phyloP scores from a whole-genome alignment of 306 rosid species.

The Cercis canadensis region DNA sequence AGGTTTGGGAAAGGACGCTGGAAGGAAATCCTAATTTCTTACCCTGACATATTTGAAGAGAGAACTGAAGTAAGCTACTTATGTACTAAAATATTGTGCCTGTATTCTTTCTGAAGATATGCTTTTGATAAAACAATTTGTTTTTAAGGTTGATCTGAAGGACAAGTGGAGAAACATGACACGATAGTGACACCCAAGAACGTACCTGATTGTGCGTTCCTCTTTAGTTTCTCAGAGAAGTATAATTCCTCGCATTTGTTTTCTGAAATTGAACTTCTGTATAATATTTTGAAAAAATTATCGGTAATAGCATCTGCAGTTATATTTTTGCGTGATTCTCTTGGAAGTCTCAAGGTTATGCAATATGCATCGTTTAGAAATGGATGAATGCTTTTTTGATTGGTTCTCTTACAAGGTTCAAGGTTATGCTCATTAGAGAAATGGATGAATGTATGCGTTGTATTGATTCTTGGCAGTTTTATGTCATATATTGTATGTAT shows the following conservation, averaged over 20 bases:
- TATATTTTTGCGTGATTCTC: slow-evolving; percentile 27
- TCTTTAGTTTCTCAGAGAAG: slow-evolving; percentile 23
- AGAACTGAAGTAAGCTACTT: slow-evolving; percentile 70
- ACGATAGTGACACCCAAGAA: slow-evolving; percentile 25
- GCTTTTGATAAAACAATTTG: slow-evolving; percentile 7
- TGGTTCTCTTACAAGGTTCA: too few relatives aligned
- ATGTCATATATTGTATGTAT: too few relatives aligned
- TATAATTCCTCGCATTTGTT: slow-evolving; percentile 16
- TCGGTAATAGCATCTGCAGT: background rate
- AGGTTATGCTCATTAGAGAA: too few relatives aligned
- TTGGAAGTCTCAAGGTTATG: background rate
- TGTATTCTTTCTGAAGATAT: slow-evolving; percentile 21
- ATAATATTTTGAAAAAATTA: too few relatives aligned
- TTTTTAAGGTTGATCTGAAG: slow-evolving; percentile 82
- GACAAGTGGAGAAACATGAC: slow-evolving; percentile 93
- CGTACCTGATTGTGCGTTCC: slow-evolving; percentile 13
- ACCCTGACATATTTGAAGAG: slow-evolving; percentile 57
- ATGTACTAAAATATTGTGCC: slow-evolving; percentile 15
- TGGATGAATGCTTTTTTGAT: background rate
- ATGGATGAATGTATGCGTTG: too few relatives aligned
- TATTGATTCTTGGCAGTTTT: too few relatives aligned
- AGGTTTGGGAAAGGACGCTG: slow-evolving; percentile 88
- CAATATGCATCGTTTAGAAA: background rate
- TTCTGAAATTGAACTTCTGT: slow-evolving; percentile 1
- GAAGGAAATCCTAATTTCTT: slow-evolving; percentile 57